phyloP scores from a whole-genome alignment of 1,284 basidiomycete species.

The Boletus smithii region DNA sequence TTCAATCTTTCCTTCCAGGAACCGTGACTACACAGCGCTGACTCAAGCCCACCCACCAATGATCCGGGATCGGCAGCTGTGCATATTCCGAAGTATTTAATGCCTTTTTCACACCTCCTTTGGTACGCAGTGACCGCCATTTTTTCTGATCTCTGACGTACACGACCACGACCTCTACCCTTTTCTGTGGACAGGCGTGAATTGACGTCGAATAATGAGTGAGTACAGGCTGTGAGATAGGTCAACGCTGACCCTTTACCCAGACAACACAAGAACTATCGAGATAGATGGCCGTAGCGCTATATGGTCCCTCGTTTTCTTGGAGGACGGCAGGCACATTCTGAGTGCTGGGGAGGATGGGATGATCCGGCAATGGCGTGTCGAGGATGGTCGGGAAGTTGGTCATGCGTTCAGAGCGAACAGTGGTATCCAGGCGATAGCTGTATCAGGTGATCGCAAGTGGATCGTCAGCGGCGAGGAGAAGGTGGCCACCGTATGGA shows the following conservation, averaged over 20 bases:
- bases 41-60: not conserved
- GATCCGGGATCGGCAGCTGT: constrained; percentile 2
- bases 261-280: constrained; percentile 4
- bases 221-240: not conserved
- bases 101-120: not conserved
- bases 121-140: not conserved
- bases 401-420: not conserved
- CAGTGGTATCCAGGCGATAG: not conserved
- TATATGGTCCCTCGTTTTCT: constrained; percentile 3
- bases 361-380: constrained; percentile 2
- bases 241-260: not conserved
- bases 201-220: constrained; percentile 2
- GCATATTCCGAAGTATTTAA: constrained; percentile 2
- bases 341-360: constrained; percentile 5
- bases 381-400: constrained; percentile 4
- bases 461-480: constrained; percentile 7
- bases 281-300: not conserved
- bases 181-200: not conserved
- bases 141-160: not conserved
- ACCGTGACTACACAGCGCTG: constrained; percentile 1
- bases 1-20: not conserved
- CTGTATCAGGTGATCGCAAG: constrained; percentile 11
- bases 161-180: not conserved
- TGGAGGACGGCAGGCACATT: constrained; percentile 7
- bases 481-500: constrained; percentile 11